Base-by-base conservation (phyloP, 2,329 filamentous ascomycete genomes). In the Penicillium glabrum region DNA sequence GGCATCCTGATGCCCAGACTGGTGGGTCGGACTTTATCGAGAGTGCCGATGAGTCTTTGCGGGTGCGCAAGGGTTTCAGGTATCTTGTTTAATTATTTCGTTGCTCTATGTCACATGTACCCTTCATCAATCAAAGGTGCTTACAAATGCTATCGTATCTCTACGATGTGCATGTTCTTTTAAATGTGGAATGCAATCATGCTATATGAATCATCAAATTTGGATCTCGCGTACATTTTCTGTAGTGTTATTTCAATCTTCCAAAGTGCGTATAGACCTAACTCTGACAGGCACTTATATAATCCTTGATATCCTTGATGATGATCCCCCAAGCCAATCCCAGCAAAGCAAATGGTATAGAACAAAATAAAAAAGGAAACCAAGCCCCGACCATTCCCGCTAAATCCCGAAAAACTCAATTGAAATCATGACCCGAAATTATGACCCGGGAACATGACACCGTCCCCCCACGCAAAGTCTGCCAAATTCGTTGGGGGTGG, bases 11-110 rank as follows among this genome's bases (percentile, higher is more conserved):
- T 24, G 37, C 10, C 7, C 51, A 54, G 21, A 33, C 48, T 9
- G 55, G 50, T 3, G 53, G 57, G 21, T 51, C 46, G 13, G 60
- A 53, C 29, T 57, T 65, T 23, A 51, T 62, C 24, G 59, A 60
- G 10, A 57, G 57, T 46, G 35, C 51, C 14, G 61, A 69, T 51
- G 66, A 67, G 56, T 62, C 61, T 7, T 43, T 69, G 58, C 61
- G 61, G 9, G 63, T 69, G 63, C 61, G 62, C 49, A 69, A 69
- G 61, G 66, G 66, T 13, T 69, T 69, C 58, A 63, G 66, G 41
- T 69, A 69, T 59, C 50, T 69, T 23, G 57, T 67, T 56, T 68
- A 61, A 21, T n/a, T 8, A 9, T 10, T 37, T 19, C 8, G 10
- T 29, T 13, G 14, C 3, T 16, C 14, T 37, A 26, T 26, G 26